A percentile compares a stretch with the other conserved stretches of the same genome.
phyloP scores from a whole-genome alignment of 176 grass and related monocot genomes.

The Chrysopogon serrulatus region DNA sequence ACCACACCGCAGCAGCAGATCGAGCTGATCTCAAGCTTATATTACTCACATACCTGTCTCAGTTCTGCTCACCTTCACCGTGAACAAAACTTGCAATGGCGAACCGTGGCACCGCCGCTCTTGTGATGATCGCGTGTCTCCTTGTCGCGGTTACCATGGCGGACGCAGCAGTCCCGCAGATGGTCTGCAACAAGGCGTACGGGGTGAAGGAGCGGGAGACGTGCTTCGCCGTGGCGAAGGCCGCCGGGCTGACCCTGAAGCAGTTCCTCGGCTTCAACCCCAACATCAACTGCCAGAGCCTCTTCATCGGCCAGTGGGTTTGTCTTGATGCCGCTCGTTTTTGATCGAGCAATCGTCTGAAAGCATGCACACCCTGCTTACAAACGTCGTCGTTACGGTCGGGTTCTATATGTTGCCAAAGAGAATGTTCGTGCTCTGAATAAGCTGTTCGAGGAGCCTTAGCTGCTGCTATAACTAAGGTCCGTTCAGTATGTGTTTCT shows the following conservation, averaged over 20 bases:
- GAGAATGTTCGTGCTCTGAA: neutral
- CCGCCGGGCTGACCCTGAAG: neutral
- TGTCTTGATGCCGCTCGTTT: neutral
- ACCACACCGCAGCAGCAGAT: no score
- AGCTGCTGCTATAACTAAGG: neutral
- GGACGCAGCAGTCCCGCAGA: neutral
- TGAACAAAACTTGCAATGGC: conserved; percentile 34
- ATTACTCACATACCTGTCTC: no score
- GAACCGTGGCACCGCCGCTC: conserved; percentile 8
- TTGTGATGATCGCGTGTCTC: conserved; percentile 26
- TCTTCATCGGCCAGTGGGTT: conserved; percentile 50
- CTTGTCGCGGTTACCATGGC: conserved; percentile 6
- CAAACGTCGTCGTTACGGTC: neutral
- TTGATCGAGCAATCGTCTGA: neutral
- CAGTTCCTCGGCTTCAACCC: conserved; percentile 41
- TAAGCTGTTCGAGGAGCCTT: neutral
- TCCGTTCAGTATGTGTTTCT: neutral
- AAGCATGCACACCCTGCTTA: neutral
- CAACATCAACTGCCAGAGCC: conserved; percentile 29
- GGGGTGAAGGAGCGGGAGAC: conserved; percentile 20
- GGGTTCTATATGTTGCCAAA: no score
- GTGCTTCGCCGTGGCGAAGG: conserved; percentile 10
- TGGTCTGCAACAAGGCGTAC: conserved; percentile 20
- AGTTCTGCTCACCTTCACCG: no score
- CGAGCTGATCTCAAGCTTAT: no score